Percentiles rank a stretch among this genome's conserved stretches.
Evolutionary conservation across 2,329 filamentous ascomycete genomes (phyloP).

Genomic region (Fonsecaea erecta): DNA sequence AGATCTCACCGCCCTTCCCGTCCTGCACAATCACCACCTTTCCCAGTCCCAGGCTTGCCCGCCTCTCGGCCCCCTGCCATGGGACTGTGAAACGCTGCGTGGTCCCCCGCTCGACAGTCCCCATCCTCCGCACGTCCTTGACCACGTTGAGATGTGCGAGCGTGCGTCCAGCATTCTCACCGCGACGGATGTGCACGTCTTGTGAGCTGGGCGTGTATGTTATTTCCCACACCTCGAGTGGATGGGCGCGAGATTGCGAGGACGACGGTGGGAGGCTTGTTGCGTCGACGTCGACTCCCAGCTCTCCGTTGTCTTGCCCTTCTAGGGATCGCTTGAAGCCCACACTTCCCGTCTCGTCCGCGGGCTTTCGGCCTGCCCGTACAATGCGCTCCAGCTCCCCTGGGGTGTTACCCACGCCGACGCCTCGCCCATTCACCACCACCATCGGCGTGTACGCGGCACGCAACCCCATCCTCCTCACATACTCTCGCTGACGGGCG

Average conservation of each 20-base stretch:
- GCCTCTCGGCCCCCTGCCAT: neutral
- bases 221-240: constrained; percentile 13
- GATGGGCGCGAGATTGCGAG: neutral
- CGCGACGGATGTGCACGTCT: constrained; percentile 13
- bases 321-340: neutral
- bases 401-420: constrained; percentile 24
- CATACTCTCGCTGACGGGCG: constrained; percentile 23
- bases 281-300: constrained; percentile 4
- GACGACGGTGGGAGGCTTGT: neutral
- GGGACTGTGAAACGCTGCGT: neutral
- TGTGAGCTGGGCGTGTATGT: constrained; percentile 9
- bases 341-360: neutral
- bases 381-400: constrained; percentile 9
- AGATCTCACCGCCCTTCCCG: constrained; percentile 2
- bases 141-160: constrained; percentile 23
- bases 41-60: neutral
- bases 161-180: constrained; percentile 16
- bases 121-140: constrained; percentile 6
- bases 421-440: constrained; percentile 22
- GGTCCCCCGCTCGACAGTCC: neutral
- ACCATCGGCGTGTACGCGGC: constrained; percentile 25
- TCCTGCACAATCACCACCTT: constrained; percentile 44
- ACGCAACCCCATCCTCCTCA: constrained; percentile 4
- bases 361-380: neutral
- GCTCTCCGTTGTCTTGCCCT: neutral